Base-by-base conservation (phyloP, 768 basidiomycete species). In the Punctularia strigosozonata region DNA sequence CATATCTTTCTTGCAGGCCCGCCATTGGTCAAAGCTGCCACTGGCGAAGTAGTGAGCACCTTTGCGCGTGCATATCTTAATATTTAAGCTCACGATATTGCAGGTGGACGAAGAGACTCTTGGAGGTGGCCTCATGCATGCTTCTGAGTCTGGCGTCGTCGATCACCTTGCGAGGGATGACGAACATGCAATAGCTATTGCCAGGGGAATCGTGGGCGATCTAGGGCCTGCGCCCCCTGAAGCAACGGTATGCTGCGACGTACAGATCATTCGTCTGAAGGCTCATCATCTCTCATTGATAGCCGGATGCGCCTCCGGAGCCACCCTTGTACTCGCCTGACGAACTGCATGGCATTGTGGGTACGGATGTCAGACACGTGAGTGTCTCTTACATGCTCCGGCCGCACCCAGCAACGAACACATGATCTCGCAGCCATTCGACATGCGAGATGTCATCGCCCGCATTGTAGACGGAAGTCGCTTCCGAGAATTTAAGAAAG, bases 401-500 rank as follows among this genome's bases (percentile, higher is more conserved):
- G n/a, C n/a, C n/a, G n/a, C n/a, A n/a, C n/a, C n/a, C n/a, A n/a
- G n/a, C n/a, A n/a, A n/a, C n/a, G n/a, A n/a, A n/a, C n/a, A n/a
- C n/a, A n/a, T n/a, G n/a, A n/a, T n/a, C n/a, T n/a, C n/a, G 19
- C 88, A 92, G 57, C 61, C 80, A 0, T 94, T 92, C 53, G 90
- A 95, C 55, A 90, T 94, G 82, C 71, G 88, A 25, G 91, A 95
- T 53, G 80, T 97, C 10, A 89, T 97, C 48, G 80, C 90, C 20
- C 78, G 91, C 20, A 64, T 92, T 28, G 89, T 91, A 6, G 91
- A 97, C 46, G 89, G 91, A 2, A 90, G 86, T 51, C 73, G 75
- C 32, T 92, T 97, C 54, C 70, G 88, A 43, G 91, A 97, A 57
- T 97, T 94, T 68, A 97, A 97, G 71, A 84, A 82, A 54, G 92